Evolutionary conservation across 208 protist species (phyloP).

Genomic region (Wallacemonas rigidus): DNA sequence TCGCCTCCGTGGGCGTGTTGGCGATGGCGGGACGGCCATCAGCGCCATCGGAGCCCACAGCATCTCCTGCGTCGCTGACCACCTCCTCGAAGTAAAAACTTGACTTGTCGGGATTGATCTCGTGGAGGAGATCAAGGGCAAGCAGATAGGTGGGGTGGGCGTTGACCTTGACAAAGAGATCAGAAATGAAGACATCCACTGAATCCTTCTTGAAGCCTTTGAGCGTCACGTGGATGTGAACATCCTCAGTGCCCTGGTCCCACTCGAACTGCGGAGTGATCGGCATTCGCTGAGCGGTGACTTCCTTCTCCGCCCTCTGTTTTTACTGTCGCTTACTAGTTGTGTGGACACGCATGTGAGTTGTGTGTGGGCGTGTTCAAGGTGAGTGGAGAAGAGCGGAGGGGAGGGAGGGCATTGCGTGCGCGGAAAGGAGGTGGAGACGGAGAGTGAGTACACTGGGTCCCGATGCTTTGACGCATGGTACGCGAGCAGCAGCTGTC

Average conservation of each 20-base stretch:
- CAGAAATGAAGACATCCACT: slow-evolving; percentile 85
- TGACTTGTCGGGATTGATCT: slow-evolving; percentile 53
- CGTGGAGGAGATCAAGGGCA: slow-evolving; percentile 82
- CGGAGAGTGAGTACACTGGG: too few relatives aligned
- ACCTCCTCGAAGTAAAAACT: slow-evolving; percentile 54
- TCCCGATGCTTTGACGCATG: too few relatives aligned
- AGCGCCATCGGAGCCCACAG: neutral
- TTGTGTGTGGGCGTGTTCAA: slow-evolving; percentile 3
- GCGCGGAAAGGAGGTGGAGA: neutral
- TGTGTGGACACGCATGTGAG: neutral
- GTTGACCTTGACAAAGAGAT: slow-evolving; percentile 87
- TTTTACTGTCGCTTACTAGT: slow-evolving; percentile 12
- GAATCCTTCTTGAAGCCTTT: slow-evolving; percentile 83
- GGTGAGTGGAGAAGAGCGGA: neutral
- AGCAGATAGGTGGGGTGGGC: slow-evolving; percentile 85
- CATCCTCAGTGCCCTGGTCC: slow-evolving; percentile 81
- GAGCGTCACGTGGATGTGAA: slow-evolving; percentile 71
- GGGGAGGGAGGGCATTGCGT: neutral
- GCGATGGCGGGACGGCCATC: too few relatives aligned
- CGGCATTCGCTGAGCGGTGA: slow-evolving; percentile 55
- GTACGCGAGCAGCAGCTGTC: too few relatives aligned
- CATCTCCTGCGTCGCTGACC: neutral
- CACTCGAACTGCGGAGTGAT: slow-evolving; percentile 84
- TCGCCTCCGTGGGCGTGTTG: neutral
- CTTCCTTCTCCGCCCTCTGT: neutral